phyloP scores from a whole-genome alignment of 176 grass and related monocot genomes.

The Lolium rigidum region DNA sequence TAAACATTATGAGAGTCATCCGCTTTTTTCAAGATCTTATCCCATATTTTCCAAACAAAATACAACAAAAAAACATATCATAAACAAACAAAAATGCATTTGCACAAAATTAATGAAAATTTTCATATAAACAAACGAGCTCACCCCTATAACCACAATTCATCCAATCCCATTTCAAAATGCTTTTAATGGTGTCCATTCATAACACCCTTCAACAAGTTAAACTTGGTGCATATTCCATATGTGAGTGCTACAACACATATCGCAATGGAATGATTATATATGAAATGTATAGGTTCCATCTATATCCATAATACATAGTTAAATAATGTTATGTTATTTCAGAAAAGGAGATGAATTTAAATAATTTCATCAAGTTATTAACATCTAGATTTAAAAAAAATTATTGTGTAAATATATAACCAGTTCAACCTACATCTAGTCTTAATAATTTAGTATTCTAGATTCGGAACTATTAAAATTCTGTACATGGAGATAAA shows the following conservation, averaged over 20 bases:
- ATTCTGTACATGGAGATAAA: background rate
- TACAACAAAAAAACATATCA: background rate
- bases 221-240: background rate
- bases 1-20: background rate
- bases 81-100: background rate
- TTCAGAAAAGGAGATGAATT: too few species aligned
- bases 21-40: background rate
- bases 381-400: background rate
- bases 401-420: background rate
- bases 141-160: background rate
- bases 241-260: background rate
- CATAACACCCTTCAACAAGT: background rate
- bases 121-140: background rate
- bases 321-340: too few species aligned
- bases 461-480: background rate
- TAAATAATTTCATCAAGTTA: too few species aligned
- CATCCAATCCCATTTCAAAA: background rate
- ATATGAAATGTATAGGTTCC: background rate
- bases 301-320: background rate
- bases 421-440: background rate
- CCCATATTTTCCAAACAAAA: background rate
- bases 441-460: background rate
- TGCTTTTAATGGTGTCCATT: background rate
- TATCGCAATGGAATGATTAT: background rate
- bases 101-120: background rate